Conservation (phyloP, 768 basidiomycete genomes). For the Leccinum pellstonianum region DNA sequence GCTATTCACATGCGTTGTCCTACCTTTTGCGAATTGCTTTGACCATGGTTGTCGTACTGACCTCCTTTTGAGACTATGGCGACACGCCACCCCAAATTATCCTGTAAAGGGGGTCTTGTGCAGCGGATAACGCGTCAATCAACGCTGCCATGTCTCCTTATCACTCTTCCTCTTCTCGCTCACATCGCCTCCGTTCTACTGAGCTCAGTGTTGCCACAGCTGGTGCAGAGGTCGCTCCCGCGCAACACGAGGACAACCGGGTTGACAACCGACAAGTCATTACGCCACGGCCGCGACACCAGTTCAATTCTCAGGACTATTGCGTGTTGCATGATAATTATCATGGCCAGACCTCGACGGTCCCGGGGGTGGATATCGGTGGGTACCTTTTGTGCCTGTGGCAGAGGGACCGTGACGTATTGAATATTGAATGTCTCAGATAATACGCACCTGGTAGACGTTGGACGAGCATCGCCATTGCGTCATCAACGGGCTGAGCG, state of each 20-base stretch:
- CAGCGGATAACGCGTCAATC: background rate
- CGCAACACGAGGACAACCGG: constrained; percentile 1
- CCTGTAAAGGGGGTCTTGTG: constrained; percentile 10
- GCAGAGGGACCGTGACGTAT: background rate
- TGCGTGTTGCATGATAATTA: background rate
- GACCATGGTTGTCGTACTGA: constrained; percentile 9
- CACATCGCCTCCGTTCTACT: constrained; percentile 1
- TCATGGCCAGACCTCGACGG: background rate
- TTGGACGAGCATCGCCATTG: background rate
- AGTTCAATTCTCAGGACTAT: background rate
- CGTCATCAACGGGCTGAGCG: constrained; percentile 1
- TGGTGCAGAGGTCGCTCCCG: background rate
- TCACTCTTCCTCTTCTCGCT: background rate
- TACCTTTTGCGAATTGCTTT: constrained; percentile 8
- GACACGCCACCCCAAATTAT: constrained; percentile 7
- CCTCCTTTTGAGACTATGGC: constrained; percentile 4
- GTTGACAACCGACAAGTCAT: background rate
- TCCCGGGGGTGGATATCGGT: constrained; percentile 9
- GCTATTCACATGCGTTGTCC: constrained; percentile 9
- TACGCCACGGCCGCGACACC: constrained; percentile 1
- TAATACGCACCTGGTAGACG: background rate
- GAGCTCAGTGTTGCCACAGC: background rate
- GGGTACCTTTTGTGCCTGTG: background rate
- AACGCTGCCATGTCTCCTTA: constrained; percentile 5
- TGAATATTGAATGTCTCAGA: constrained; percentile 10